phyloP scores from a whole-genome alignment of 2,329 filamentous ascomycete genomes.

The Orbilia quercus region DNA sequence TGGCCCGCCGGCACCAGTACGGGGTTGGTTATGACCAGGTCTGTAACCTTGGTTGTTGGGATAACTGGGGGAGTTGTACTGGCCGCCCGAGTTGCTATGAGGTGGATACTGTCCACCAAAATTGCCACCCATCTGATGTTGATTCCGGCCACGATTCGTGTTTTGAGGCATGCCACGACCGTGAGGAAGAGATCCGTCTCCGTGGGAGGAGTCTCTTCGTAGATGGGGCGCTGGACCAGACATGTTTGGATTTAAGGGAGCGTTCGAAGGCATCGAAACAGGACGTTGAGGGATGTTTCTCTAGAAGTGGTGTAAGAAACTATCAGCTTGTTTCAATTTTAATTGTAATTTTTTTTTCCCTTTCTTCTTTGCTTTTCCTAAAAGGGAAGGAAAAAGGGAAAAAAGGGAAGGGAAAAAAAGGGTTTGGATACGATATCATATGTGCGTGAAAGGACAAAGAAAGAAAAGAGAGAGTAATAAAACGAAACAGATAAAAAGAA shows the following conservation, averaged over 20 bases:
- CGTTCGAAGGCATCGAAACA: slow-evolving; percentile 70
- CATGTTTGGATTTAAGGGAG: slow-evolving; percentile 68
- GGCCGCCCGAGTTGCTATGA: slow-evolving; percentile 50
- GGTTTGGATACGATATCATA: too few relatives aligned
- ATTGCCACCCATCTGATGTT: slow-evolving; percentile 67
- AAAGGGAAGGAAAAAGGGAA: too few relatives aligned
- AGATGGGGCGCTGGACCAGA: slow-evolving; percentile 71
- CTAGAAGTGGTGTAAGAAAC: slow-evolving; percentile 41
- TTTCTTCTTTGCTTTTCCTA: too few relatives aligned
- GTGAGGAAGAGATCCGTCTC: slow-evolving; percentile 72
- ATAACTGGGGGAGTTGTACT: slow-evolving; percentile 53
- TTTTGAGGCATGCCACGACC: slow-evolving; percentile 64
- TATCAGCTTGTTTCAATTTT: slow-evolving; percentile 1
- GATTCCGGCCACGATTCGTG: slow-evolving; percentile 64
- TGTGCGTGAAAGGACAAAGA: too few relatives aligned
- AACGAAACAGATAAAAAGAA: slow-evolving; percentile 22
- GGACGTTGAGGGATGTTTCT: slow-evolving; percentile 72
- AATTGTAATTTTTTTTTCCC: too few relatives aligned
- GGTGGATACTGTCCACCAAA: slow-evolving; percentile 63
- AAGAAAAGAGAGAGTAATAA: too few relatives aligned
- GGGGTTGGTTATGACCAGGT: slow-evolving; percentile 64
- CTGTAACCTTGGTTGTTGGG: slow-evolving; percentile 61
- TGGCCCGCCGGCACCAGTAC: slow-evolving; percentile 58
- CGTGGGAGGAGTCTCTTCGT: slow-evolving; percentile 87
- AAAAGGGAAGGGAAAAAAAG: too few relatives aligned